Conservation (phyloP, 2,329 filamentous ascomycete species). For the Keithomyces neogunnii region DNA sequence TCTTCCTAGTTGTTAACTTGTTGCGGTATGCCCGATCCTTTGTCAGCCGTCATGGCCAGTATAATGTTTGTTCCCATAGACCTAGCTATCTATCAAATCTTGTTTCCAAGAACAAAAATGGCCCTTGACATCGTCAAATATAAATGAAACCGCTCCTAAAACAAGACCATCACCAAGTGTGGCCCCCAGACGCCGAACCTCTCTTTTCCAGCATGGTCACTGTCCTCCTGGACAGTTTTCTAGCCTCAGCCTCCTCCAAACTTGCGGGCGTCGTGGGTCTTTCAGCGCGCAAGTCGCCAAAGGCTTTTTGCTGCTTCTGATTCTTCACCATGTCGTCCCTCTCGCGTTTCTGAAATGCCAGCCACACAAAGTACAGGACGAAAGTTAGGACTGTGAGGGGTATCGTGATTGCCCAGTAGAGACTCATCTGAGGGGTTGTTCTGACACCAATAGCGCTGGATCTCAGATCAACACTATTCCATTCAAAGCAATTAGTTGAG, state of each 20-base stretch:
- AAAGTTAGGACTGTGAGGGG: constrained; percentile 28
- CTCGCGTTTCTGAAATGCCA: constrained; percentile 21
- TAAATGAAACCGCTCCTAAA: no score
- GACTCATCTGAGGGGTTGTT: constrained; percentile 25
- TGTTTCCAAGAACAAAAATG: no score
- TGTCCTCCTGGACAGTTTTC: constrained; percentile 3
- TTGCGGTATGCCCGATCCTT: no score
- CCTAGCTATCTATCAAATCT: no score
- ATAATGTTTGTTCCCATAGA: no score
- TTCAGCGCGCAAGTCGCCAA: neutral
- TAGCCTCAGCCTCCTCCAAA: neutral
- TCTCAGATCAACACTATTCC: constrained; percentile 15
- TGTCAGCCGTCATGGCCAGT: no score
- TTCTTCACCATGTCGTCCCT: constrained; percentile 8
- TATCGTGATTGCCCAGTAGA: constrained; percentile 34
- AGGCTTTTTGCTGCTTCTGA: neutral
- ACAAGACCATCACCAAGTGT: neutral
- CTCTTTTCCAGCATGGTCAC: constrained; percentile 1
- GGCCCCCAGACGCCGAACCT: neutral
- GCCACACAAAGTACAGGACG: constrained; percentile 24
- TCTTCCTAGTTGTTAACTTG: no score
- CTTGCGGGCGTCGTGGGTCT: neutral
- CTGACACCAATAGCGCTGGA: constrained; percentile 19
- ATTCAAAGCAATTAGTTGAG: constrained; percentile 26
- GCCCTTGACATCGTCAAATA: no score